These are phyloP conservation scores for Trametes sanguinea DNA, from an alignment of 768 basidiomycete genomes.

Conservation along the genomic window DNA sequence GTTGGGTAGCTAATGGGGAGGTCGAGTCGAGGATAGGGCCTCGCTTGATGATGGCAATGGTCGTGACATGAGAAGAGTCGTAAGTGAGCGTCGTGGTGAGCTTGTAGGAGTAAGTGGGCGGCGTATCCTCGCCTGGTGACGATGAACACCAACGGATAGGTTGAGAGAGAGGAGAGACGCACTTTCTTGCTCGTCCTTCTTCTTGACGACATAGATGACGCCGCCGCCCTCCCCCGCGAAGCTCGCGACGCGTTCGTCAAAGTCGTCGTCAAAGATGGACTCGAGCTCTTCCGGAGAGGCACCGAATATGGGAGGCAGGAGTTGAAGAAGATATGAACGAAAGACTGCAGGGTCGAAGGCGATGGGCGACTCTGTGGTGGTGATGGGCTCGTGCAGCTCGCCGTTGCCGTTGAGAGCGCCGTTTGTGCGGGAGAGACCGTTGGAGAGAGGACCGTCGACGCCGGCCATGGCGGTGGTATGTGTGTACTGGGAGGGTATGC, in stretches of 20 bases:
- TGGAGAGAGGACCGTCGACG: constrained; percentile 22
- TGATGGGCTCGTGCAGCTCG: constrained; percentile 30
- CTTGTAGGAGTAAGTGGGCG: constrained; percentile 63
- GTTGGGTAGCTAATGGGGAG: constrained; percentile 78
- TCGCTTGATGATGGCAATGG: constrained; percentile 95
- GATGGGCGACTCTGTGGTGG: constrained; percentile 36
- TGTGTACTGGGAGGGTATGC: neutral
- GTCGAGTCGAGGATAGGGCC: constrained; percentile 77
- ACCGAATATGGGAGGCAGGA: constrained; percentile 85
- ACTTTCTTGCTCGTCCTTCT: constrained; percentile 76
- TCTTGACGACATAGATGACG: constrained; percentile 82
- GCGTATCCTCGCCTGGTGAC: constrained; percentile 56
- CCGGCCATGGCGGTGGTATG: constrained; percentile 18
- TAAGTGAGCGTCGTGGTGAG: constrained; percentile 77
- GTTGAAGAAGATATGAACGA: constrained; percentile 64
- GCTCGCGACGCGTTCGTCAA: constrained; percentile 71
- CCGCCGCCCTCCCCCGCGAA: constrained; percentile 78
- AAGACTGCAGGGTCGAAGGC: constrained; percentile 73
- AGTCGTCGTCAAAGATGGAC: constrained; percentile 67
- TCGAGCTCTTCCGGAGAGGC: constrained; percentile 65
- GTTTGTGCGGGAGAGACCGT: constrained; percentile 23
- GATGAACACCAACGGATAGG: neutral
- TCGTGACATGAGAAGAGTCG: constrained; percentile 76
- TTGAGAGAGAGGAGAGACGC: constrained; percentile 23
- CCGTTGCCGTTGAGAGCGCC: constrained; percentile 25